Percentiles rank a stretch among this genome's conserved stretches.
phyloP scores from a whole-genome alignment of 202 grass and related monocot species.

The Eragrostis tef region DNA sequence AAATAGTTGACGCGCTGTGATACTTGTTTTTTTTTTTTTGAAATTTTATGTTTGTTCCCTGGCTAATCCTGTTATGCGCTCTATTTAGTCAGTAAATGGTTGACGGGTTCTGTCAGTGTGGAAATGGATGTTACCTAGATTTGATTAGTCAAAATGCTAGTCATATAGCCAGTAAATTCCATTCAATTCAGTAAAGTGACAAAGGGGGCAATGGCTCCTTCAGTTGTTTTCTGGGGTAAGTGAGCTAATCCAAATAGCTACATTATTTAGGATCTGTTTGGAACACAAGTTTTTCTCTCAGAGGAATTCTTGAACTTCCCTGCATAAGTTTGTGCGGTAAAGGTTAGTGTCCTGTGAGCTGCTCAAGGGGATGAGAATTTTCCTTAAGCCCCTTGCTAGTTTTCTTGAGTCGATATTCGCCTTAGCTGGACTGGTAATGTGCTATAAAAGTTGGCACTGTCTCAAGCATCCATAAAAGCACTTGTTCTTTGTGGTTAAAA shows the following conservation, averaged over 20 bases:
- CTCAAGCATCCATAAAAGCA: not conserved
- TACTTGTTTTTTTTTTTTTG: too few species aligned
- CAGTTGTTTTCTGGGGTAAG: not conserved
- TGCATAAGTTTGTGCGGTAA: too few species aligned
- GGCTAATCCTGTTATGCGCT: not conserved
- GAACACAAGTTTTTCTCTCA: not conserved
- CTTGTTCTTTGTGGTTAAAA: not conserved
- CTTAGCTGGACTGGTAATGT: not conserved
- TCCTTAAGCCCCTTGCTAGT: conserved; percentile 11
- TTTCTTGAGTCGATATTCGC: not conserved
- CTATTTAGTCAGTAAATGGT: too few species aligned
- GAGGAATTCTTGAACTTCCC: not conserved
- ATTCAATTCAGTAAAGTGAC: not conserved
- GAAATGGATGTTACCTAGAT: conserved; percentile 9
- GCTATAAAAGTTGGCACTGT: not conserved
- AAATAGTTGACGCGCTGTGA: not conserved
- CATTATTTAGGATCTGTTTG: not conserved
- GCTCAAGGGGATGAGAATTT: not conserved
- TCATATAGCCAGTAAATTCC: not conserved
- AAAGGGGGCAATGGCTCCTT: not conserved
- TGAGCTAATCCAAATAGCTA: not conserved
- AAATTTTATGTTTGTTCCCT: not conserved
- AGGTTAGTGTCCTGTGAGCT: conserved; percentile 6
- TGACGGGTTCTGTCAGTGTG: not conserved
- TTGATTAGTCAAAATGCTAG: not conserved